Base-by-base conservation (phyloP, 345 rosid species). In the Populus ilicifolia region DNA sequence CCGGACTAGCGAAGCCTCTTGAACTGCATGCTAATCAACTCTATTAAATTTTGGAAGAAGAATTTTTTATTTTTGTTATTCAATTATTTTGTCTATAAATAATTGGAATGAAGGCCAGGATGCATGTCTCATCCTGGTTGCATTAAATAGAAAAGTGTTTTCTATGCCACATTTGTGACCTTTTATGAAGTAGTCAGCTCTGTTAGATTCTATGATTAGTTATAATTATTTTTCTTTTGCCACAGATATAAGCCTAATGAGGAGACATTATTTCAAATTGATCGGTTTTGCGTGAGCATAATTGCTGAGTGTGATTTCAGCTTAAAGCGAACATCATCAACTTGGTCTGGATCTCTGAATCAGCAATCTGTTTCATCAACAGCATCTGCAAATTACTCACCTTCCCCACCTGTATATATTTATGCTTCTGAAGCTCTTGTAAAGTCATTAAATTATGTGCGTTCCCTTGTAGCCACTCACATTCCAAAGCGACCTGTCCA, bases 191-290 rank as follows among this genome's bases (percentile, higher is more conserved):
- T 52, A 5, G 44, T 11, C 14, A 59, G 36, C 67, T 69, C 67
- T 74, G 48, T 48, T 38, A 76, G 71, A 61, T 33, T 67, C 4
- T 66, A 71, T 62, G 36, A 36, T 50, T 72, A 39, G 17, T 69
- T 73, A 67, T 20, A 30, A 75, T 20, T 70, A 69, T 56, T 71
- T 74, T 76, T 73, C 70, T 73, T 69, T 63, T 85, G 54, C 74
- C 87, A 86, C 93, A 96, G 99, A 84, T 96, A 91, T 86, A 94
- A 88, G 85, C 99, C 99, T 66, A 84, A 92, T 17, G 99, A 96
- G 86, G 99, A 94, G 85, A 92, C 93, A 27, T 81, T 94, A 72
- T 85, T 89, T 81, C 98, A 88, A 84, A 92, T 96, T 73, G 98
- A 96, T 81, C 88, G 91, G 64, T 96, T 96, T 84, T 96, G 97